These are phyloP conservation scores for Fraxinus velutina DNA, from an alignment of 305 asterid genomes.

Conservation along the genomic window DNA sequence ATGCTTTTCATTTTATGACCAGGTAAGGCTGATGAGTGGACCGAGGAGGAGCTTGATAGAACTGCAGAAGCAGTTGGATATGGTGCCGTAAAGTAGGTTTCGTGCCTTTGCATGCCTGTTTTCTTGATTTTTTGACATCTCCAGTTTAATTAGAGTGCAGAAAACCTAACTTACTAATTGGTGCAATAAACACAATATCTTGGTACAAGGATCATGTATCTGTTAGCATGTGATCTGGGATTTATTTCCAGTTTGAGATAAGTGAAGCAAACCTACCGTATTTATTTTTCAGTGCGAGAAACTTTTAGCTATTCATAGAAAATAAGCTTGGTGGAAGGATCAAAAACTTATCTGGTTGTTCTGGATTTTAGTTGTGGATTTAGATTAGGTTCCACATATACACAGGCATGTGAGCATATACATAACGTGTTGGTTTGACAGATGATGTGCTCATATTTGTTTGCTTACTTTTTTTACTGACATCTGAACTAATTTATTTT, in stretches of 20 bases:
- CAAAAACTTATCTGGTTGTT: neutral
- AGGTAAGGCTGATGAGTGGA: constrained; percentile 74
- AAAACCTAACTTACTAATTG: neutral
- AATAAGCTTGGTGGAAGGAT: neutral
- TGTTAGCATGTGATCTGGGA: neutral
- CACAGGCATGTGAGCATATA: constrained; percentile 7
- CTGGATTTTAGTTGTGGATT: neutral
- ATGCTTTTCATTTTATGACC: constrained; percentile 25
- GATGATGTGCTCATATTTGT: neutral
- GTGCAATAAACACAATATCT: neutral
- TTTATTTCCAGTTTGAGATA: neutral
- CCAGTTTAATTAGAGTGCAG: neutral
- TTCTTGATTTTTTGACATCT: neutral
- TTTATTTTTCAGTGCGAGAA: neutral
- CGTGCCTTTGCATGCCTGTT: constrained; percentile 15
- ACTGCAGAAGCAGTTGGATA: constrained; percentile 97
- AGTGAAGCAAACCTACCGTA: neutral
- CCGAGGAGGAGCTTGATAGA: constrained; percentile 76
- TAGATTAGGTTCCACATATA: neutral
- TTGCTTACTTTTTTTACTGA: neutral
- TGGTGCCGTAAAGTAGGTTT: constrained; percentile 84
- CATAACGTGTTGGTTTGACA: constrained; percentile 1
- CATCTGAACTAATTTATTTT: neutral
- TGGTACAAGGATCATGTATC: neutral
- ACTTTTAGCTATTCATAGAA: neutral